phyloP scores from a whole-genome alignment of 371 early-diverging fungal species.

The Paraphysoderma sedebokerense region DNA sequence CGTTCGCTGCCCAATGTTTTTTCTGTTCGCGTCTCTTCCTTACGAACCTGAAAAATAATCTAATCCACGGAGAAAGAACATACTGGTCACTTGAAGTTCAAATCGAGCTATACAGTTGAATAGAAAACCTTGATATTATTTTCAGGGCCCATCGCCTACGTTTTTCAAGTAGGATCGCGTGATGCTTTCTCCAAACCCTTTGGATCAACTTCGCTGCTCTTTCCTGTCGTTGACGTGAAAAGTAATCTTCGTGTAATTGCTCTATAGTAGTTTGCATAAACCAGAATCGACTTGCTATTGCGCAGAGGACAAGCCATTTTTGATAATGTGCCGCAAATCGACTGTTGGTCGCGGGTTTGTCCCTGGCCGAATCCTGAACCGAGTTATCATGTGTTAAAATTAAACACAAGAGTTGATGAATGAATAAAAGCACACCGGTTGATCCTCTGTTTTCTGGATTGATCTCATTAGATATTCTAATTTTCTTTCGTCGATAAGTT shows the following conservation, averaged over 20 bases:
- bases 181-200: slow-evolving; percentile 9
- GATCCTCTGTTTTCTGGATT: too few species aligned
- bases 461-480: too few species aligned
- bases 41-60: slow-evolving; percentile 15
- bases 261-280: slow-evolving; percentile 11
- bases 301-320: slow-evolving; percentile 26
- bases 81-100: too few species aligned
- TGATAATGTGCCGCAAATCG: too few species aligned
- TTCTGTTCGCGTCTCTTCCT: slow-evolving; percentile 7
- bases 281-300: slow-evolving; percentile 12
- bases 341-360: too few species aligned
- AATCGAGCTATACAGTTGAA: too few species aligned
- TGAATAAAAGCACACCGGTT: too few species aligned
- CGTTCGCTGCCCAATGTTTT: slow-evolving; percentile 14
- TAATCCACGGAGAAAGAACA: slow-evolving; percentile 5
- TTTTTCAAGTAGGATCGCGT: slow-evolving; percentile 1
- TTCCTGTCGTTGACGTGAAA: neutral
- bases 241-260: neutral
- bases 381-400: too few species aligned
- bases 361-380: too few species aligned
- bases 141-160: slow-evolving; percentile 7
- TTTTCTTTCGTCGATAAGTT: too few species aligned
- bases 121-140: slow-evolving; percentile 14
- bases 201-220: slow-evolving; percentile 15
- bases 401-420: too few species aligned